Evolutionary conservation across 164 flowering plant genomes (phyloP), one percentile per base, ranked within the genome.

Genomic region (Aristolochia fimbriata): DNA sequence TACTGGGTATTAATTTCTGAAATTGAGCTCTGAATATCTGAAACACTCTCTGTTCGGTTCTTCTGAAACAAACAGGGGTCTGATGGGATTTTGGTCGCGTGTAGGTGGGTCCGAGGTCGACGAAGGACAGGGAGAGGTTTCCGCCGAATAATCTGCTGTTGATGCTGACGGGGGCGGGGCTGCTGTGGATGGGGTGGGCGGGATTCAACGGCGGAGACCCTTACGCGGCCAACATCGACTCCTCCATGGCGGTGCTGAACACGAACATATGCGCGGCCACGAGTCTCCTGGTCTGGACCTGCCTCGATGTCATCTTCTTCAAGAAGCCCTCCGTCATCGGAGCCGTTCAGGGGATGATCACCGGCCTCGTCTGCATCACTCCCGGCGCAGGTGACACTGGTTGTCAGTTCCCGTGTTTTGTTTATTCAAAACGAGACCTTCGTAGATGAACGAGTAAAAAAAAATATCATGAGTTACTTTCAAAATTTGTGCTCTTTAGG

Each of bases 161-260:
- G 37, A 61, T 61, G 70, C 23, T 66, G 55, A 48, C 70, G 14
- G 70, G 70, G 3, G 70, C 65, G 5, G 70, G 70, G 41, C 60
- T 66, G 22, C 61, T 66, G 22, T 66, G 64, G 64, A 66, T 61
- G 70, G 70, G 70, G 30, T 66, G 70, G 70, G 60, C 65, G 9
- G 70, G 70, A 17, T 66, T 66, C 65, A 66, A 66, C 16, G 70
- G 70, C 2, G 70, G 70, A 12, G 70, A 54, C 24, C 64, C 70
- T 10, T 66, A 66, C 24, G 19, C 70, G 22, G 70, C 70, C 4
- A 66, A 61, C 61, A 61, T 66, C 15, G 65, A 66, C 30, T 66
- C 70, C 7, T 66, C 70, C 22, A 55, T 66, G 55, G 70, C 65
- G 11, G 61, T 66, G 6, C 58, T 66, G 24, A 66, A 66, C 61